Conservation (phyloP, 1,139 yeast species). For the Suzukiozyma palmioleophila region DNA sequence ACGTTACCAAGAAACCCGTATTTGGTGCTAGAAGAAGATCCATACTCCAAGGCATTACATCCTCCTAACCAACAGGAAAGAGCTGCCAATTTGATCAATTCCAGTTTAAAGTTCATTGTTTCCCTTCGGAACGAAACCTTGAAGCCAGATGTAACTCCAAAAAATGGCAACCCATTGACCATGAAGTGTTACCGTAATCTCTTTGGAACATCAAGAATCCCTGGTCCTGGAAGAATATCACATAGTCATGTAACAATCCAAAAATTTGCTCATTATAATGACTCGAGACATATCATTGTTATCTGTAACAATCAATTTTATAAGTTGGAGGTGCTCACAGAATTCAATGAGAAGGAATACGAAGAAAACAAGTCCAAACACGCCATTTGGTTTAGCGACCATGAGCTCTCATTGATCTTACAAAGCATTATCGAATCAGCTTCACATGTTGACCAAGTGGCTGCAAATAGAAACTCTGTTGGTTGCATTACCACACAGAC, state of each 20-base stretch:
- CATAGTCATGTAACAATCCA: conserved; percentile 24
- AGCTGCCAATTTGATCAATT: conserved; percentile 61
- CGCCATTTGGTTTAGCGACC: conserved; percentile 46
- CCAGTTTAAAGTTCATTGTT: conserved; percentile 60
- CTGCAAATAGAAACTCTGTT: conserved; percentile 49
- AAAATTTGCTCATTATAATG: conserved; percentile 21
- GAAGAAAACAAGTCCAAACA: conserved; percentile 20
- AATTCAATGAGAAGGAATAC: conserved; percentile 27
- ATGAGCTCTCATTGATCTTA: conserved; percentile 51
- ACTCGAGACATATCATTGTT: conserved; percentile 49
- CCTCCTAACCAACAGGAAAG: conserved; percentile 65
- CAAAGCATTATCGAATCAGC: conserved; percentile 48
- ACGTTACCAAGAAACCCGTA: conserved; percentile 75
- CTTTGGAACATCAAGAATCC: conserved; percentile 66
- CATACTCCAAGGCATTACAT: conserved; percentile 48
- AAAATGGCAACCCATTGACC: conserved; percentile 48
- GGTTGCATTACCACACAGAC: conserved; percentile 71
- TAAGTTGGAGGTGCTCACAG: conserved; percentile 51
- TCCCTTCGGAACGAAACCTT: conserved; percentile 52
- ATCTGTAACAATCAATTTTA: conserved; percentile 63
- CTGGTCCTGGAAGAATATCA: conserved; percentile 31
- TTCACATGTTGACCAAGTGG: conserved; percentile 30
- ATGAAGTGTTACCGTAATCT: conserved; percentile 64
- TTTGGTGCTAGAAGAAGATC: conserved; percentile 68
- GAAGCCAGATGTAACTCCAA: conserved; percentile 54